These are phyloP conservation scores for Pezicula radicicola DNA, from an alignment of 2,329 filamentous ascomycete species.

Conservation along the genomic window DNA sequence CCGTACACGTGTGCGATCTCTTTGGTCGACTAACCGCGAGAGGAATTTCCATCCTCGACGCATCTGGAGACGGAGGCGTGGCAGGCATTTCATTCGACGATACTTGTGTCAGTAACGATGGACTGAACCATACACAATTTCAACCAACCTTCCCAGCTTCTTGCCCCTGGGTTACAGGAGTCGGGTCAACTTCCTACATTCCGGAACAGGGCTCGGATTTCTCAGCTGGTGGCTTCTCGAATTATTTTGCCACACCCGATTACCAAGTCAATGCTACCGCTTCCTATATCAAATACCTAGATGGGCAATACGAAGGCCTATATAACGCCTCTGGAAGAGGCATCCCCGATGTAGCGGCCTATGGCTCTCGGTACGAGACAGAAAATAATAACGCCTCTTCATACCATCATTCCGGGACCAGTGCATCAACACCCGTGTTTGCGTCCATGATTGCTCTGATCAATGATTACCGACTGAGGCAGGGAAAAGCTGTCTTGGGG, in stretches of 20 bases:
- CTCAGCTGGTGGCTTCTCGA: constrained; percentile 31
- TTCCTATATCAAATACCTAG: constrained; percentile 4
- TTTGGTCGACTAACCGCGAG: constrained; percentile 61
- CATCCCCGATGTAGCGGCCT: constrained; percentile 43
- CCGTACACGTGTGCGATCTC: constrained; percentile 55
- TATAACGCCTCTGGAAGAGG: constrained; percentile 41
- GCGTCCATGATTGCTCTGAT: constrained; percentile 46
- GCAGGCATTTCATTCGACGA: constrained; percentile 29
- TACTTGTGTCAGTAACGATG: constrained; percentile 57
- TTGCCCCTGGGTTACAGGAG: constrained; percentile 64
- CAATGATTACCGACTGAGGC: constrained; percentile 9
- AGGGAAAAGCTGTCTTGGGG: constrained; percentile 7
- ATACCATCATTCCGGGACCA: constrained; percentile 17
- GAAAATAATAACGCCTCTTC: constrained; percentile 3
- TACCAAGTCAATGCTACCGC: constrained; percentile 8
- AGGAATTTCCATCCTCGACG: constrained; percentile 59
- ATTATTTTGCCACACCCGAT: constrained; percentile 11
- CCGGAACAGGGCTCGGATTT: constrained; percentile 44
- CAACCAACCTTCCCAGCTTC: constrained; percentile 60
- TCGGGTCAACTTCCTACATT: constrained; percentile 55
- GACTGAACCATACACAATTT: constrained; percentile 49
- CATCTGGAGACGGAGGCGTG: constrained; percentile 50
- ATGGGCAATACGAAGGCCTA: constrained; percentile 5
- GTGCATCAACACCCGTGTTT: constrained; percentile 48
- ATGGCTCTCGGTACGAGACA: constrained; percentile 6